Evolutionary conservation across 2,329 filamentous ascomycete species (phyloP).

Genomic region (Fusarium tjaetaba): DNA sequence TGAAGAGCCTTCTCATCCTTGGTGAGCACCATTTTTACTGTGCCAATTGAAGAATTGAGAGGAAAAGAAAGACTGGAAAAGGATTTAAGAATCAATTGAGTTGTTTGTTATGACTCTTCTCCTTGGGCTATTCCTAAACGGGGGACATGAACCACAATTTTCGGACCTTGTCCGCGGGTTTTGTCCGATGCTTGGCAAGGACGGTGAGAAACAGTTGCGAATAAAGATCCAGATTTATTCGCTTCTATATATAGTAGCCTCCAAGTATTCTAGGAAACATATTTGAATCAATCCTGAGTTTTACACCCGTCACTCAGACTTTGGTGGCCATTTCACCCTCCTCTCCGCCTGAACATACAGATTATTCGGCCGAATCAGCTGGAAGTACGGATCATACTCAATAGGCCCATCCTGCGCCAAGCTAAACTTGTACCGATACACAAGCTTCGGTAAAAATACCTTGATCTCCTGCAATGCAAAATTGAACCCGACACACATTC

Average conservation of each 20-base stretch:
- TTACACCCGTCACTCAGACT: not conserved
- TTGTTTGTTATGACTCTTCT: not conserved
- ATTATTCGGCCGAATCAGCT: constrained; percentile 65
- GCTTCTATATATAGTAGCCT: rapidly evolving
- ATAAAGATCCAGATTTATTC: rapidly evolving
- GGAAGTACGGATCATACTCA: constrained; percentile 69
- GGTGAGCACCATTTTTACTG: not conserved
- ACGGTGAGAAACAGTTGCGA: not conserved
- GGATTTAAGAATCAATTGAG: not conserved
- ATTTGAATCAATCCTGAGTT: no score
- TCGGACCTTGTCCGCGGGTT: not conserved
- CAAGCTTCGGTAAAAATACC: constrained; percentile 65
- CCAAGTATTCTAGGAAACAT: no score
- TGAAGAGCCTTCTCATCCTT: not conserved
- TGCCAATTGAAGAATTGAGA: not conserved
- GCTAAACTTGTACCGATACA: constrained; percentile 67
- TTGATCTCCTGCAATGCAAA: constrained; percentile 71
- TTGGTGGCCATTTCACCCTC: constrained; percentile 17
- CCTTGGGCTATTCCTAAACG: not conserved
- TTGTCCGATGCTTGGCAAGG: not conserved
- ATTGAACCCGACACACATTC: constrained; percentile 72
- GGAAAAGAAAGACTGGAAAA: rapidly evolving
- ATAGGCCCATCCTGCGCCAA: constrained; percentile 59
- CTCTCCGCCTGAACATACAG: constrained; percentile 61
- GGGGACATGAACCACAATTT: not conserved